Evolutionary conservation across 495 filamentous ascomycete genomes (phyloP).

Genomic region (Penicillium longicatenatum): DNA sequence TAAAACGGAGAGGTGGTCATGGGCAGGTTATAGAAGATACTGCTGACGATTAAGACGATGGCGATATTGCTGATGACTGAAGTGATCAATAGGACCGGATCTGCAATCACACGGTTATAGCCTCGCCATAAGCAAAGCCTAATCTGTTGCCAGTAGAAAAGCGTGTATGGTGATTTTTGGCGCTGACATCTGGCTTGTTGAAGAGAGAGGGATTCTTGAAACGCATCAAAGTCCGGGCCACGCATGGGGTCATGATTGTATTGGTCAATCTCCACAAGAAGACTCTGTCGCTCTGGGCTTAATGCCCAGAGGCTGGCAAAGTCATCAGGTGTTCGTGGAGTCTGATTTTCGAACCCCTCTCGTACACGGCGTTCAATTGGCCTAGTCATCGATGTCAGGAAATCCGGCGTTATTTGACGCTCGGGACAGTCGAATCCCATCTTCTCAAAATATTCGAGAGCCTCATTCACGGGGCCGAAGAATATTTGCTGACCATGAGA

Average conservation of each 20-base stretch:
- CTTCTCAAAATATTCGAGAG: no score
- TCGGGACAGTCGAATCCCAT: no score
- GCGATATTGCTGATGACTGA: constrained; percentile 70
- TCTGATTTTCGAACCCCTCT: no score
- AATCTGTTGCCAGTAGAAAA: constrained; percentile 72
- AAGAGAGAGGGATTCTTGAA: constrained; percentile 65
- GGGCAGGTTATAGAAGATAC: constrained; percentile 78
- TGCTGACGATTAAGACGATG: constrained; percentile 77
- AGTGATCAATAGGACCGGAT: constrained; percentile 69
- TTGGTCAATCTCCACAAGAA: no score
- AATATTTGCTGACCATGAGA: no score
- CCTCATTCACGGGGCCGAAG: no score
- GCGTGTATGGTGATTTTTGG: constrained; percentile 70
- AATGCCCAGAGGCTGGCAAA: no score
- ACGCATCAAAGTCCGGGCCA: constrained; percentile 65
- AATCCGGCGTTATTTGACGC: no score
- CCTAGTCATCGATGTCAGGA: no score
- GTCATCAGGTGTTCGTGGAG: no score
- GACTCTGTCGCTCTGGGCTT: no score
- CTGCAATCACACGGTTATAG: constrained; percentile 65
- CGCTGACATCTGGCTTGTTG: constrained; percentile 56
- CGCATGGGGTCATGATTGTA: constrained; percentile 66
- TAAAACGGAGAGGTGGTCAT: constrained; percentile 69
- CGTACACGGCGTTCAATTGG: no score
- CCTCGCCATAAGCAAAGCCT: constrained; percentile 73